Percentiles rank a stretch among this genome's conserved stretches.
Conservation (phyloP, 257 asterid species). For the Leonotis leonurus region DNA sequence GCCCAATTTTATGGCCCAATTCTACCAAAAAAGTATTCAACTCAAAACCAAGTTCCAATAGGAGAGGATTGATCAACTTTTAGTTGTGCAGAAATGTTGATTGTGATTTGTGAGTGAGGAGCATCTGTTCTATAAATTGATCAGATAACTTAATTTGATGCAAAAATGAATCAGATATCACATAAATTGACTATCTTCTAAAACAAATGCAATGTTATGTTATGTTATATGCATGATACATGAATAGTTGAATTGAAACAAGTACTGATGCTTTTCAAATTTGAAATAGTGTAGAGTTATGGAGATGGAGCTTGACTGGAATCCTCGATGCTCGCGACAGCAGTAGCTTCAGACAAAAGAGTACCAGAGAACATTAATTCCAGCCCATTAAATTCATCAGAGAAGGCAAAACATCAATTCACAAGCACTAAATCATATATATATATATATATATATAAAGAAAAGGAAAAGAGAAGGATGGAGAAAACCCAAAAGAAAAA, state of each 20-base stretch:
- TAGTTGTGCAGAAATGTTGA: too few relatives aligned
- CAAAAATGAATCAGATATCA: background rate
- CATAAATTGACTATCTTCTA: too few relatives aligned
- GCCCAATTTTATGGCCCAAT: background rate
- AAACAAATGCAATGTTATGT: background rate
- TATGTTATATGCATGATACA: too few relatives aligned
- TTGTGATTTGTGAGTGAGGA: too few relatives aligned
- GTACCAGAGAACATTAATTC: constrained; percentile 7
- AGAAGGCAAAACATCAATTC: constrained; percentile 2
- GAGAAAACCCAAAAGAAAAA: too few relatives aligned
- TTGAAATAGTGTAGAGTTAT: background rate
- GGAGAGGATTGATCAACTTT: too few relatives aligned
- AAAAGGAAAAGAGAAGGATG: background rate
- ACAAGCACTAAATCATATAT: too few relatives aligned
- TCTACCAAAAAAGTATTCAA: background rate
- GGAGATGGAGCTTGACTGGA: background rate
- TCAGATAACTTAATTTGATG: too few relatives aligned
- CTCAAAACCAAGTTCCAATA: background rate
- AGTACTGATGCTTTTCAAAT: too few relatives aligned
- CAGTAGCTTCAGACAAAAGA: background rate
- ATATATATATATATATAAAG: background rate
- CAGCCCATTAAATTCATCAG: background rate
- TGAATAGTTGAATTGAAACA: background rate
- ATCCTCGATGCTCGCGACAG: constrained; percentile 10
- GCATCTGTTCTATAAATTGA: background rate